phyloP scores from a whole-genome alignment of 177 flowering plant species.

The Vitis hybrid region DNA sequence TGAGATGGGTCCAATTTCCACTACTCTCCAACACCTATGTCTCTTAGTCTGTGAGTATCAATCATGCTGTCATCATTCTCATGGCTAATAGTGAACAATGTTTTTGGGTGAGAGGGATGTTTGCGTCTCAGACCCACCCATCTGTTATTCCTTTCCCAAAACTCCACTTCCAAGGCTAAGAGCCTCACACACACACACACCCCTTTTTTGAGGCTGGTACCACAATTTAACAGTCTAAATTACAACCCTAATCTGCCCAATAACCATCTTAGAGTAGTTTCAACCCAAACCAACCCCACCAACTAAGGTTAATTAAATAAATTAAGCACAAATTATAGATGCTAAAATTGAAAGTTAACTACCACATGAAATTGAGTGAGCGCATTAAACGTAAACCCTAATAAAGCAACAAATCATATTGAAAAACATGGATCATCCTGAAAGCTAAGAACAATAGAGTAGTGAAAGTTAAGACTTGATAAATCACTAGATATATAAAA shows the following conservation, averaged over 20 bases:
- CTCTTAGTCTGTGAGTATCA: not conserved
- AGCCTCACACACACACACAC: too few species aligned
- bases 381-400: not conserved
- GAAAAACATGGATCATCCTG: not conserved
- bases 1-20: not conserved
- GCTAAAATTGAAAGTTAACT: not conserved
- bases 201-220: too few species aligned
- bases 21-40: not conserved
- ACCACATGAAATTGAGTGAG: not conserved
- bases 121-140: too few species aligned
- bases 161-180: too few species aligned
- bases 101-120: not conserved
- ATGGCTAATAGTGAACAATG: not conserved
- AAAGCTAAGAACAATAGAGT: conserved; percentile 1
- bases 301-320: not conserved
- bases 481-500: not conserved
- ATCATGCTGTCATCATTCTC: not conserved
- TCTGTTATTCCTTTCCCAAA: too few species aligned
- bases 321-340: not conserved
- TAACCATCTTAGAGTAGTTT: too few species aligned
- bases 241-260: too few species aligned
- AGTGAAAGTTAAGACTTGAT: not conserved
- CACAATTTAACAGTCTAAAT: too few species aligned
- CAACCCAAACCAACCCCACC: too few species aligned
- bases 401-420: not conserved